Base-by-base conservation (phyloP, 371 early-diverging fungal genomes). In the Rhizopus stolonifer region DNA sequence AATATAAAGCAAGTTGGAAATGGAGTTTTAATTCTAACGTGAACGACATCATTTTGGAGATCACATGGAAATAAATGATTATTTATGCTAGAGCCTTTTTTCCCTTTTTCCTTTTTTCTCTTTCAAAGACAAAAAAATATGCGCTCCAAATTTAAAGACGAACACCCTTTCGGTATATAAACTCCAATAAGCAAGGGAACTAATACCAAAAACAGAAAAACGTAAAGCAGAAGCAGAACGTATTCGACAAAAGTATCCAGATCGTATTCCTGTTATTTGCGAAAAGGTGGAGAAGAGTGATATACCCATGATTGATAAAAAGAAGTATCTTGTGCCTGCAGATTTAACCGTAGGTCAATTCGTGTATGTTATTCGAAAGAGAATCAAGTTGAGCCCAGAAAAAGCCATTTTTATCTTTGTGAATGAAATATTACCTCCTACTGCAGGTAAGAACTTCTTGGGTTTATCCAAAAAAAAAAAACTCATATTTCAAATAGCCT, bases 331-430 rank as follows among this genome's bases (percentile, higher is more conserved):
- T 49, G 96, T 96, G 9, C 96, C 97, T n/a, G 82, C 91, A 46
- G 97, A 98, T 69, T 72, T 98, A 50, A 97, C 95, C 1, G 94
- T 97, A n/a, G 96, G 95, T 15, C 96, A 97, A 64, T 98, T 98
- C 65, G 93, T 96, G 46, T 96, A 94, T 67, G 96, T 98, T 43
- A 93, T 94, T 60, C 85, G 93, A 65, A 93, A 92, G 72, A 85
- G 94, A 60, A 92, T 94, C 76, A 91, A 91, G 78, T 78, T 94
- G 17, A 84, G 88, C 63, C 93, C 95, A 23, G 98, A 98, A 60
- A 93, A 96, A 79, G 98, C 98, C 42, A 93, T 98, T 65, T 97
- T 96, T 70, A 92, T 96, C 56, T 98, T 95, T 81, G 95, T 97
- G 52, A 95, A 97, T 77, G 92, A 95, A 39, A 87, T 93, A 17